A percentile compares a stretch with the other conserved stretches of the same genome.
Evolutionary conservation across 306 rosid species (phyloP).

Genomic region (Alnus glutinosa): DNA sequence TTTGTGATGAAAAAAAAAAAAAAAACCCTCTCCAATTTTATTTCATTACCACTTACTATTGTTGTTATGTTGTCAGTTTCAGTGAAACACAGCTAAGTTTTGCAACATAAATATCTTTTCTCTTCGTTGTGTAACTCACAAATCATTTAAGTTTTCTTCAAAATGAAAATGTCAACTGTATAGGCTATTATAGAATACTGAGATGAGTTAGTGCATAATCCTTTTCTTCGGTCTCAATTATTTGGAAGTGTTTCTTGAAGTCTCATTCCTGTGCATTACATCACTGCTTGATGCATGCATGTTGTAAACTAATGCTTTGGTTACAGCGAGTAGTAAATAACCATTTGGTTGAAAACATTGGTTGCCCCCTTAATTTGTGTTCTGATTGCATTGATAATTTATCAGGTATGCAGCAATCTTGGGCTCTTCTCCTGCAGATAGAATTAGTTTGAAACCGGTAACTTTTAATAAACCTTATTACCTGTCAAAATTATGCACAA

Average conservation of each 20-base stretch:
- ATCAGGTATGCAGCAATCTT: constrained; percentile 91
- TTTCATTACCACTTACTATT: neutral
- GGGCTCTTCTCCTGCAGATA: constrained; percentile 72
- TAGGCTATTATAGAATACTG: constrained; percentile 2
- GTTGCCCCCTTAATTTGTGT: neutral
- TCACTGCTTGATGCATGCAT: neutral
- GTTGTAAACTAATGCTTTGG: constrained; percentile 1
- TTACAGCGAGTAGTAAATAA: neutral
- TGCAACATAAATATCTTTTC: constrained; percentile 6
- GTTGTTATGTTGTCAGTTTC: neutral
- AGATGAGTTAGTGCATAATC: constrained; percentile 17
- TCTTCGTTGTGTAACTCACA: neutral
- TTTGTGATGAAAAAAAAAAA: neutral
- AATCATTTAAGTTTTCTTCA: constrained; percentile 11
- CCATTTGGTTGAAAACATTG: constrained; percentile 10
- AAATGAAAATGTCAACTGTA: constrained; percentile 17
- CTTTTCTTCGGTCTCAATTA: constrained; percentile 13
- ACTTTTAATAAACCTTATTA: constrained; percentile 15
- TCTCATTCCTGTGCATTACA: neutral
- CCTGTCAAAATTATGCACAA: neutral
- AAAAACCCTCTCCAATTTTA: neutral
- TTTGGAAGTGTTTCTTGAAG: neutral
- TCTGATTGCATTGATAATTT: constrained; percentile 27
- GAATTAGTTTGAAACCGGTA: constrained; percentile 78
- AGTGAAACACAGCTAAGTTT: constrained; percentile 10